Evolutionary conservation across 768 basidiomycete genomes (phyloP).

Genomic region (Rhizopogon roseolus): DNA sequence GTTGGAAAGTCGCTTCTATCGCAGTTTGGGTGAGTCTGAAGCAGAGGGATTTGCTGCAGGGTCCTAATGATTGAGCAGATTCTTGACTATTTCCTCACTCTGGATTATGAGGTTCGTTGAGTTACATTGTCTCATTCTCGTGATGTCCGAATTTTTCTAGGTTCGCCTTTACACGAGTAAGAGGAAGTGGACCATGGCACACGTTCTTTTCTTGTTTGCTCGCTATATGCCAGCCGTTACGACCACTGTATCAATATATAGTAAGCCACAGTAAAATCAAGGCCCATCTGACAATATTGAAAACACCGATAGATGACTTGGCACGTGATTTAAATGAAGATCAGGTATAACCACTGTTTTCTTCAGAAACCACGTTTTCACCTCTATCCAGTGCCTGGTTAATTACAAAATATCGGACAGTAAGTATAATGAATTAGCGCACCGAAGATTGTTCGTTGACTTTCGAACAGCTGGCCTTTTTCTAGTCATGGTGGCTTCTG

Average conservation of each 20-base stretch:
- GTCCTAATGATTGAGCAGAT: not conserved
- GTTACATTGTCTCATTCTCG: not conserved
- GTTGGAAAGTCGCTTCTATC: not conserved
- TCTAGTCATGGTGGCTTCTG: not conserved
- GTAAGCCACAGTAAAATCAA: not conserved
- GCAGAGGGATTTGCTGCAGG: not conserved
- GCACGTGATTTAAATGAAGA: not conserved
- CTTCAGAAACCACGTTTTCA: not conserved
- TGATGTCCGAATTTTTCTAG: not conserved
- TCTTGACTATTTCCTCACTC: not conserved
- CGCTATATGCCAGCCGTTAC: not conserved
- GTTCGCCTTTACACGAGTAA: not conserved
- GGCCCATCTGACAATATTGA: not conserved
- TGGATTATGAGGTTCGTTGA: not conserved
- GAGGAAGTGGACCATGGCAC: not conserved
- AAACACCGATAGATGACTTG: not conserved
- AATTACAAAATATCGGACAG: not conserved
- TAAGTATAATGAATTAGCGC: not conserved
- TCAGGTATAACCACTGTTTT: not conserved
- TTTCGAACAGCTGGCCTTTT: not conserved
- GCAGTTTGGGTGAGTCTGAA: not conserved
- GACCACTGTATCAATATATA: not conserved
- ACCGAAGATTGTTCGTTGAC: not conserved
- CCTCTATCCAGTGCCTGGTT: not conserved
- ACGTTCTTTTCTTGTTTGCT: not conserved